Evolutionary conservation across 768 basidiomycete species (phyloP).

Genomic region (Trametes maxima): DNA sequence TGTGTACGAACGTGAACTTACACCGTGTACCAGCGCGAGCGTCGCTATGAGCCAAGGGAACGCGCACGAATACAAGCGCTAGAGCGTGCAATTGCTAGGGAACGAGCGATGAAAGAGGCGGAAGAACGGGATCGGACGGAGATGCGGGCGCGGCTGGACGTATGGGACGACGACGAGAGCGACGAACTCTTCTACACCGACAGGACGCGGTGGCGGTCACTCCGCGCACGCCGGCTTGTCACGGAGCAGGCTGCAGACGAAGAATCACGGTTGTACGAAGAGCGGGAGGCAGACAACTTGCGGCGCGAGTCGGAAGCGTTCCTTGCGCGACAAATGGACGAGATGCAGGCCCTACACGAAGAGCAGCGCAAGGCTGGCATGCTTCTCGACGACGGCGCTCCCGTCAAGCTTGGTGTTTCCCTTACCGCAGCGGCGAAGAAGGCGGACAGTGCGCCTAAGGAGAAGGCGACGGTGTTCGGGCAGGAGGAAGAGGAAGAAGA

Average conservation of each 20-base stretch:
- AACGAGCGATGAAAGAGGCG: conserved; percentile 69
- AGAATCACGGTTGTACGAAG: conserved; percentile 80
- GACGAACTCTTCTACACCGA: conserved; percentile 93
- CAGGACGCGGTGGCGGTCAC: conserved; percentile 83
- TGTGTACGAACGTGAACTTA: not conserved
- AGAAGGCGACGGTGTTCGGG: conserved; percentile 64
- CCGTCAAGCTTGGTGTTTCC: conserved; percentile 83
- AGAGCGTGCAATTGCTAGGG: conserved; percentile 75
- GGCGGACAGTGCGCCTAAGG: conserved; percentile 46
- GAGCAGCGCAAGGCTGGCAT: conserved; percentile 91
- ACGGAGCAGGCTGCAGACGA: conserved; percentile 85
- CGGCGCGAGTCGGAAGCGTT: conserved; percentile 92
- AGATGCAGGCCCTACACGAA: conserved; percentile 89
- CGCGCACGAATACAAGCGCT: conserved; percentile 75
- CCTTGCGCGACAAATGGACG: conserved; percentile 92
- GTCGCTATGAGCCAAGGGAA: conserved; percentile 91
- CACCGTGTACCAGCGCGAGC: conserved; percentile 66
- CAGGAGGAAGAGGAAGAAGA: conserved; percentile 90
- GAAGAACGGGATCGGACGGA: conserved; percentile 81
- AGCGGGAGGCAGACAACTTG: conserved; percentile 84
- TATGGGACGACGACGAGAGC: conserved; percentile 93
- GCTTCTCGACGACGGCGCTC: conserved; percentile 88
- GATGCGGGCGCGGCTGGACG: conserved; percentile 77
- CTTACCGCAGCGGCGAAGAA: conserved; percentile 50
- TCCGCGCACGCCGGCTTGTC: conserved; percentile 68